Evolutionary conservation across 78 protist species (phyloP).

Genomic region (Dictyostelium capitatum): DNA sequence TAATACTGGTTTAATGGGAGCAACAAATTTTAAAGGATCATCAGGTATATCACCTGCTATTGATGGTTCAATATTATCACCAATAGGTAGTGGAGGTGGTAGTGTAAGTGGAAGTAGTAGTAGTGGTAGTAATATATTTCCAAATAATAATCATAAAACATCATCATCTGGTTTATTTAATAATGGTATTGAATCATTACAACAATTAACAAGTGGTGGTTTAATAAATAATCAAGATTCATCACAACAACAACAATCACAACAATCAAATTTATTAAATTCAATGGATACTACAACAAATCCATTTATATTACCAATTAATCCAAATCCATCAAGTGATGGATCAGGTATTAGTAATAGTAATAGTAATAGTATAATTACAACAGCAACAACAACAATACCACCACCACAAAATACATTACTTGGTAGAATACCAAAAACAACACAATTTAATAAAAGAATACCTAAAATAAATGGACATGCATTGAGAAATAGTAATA

Average conservation of each 20-base stretch:
- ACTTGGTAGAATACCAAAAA: not conserved
- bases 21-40: not conserved
- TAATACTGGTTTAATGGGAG: not conserved
- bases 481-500: not conserved
- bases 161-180: not conserved
- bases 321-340: not conserved
- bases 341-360: not conserved
- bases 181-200: not conserved
- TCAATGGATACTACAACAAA: not conserved
- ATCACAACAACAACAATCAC: not conserved
- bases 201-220: not conserved
- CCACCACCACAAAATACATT: slow-evolving; percentile 7
- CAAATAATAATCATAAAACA: not conserved
- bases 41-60: not conserved
- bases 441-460: not conserved
- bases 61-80: not conserved
- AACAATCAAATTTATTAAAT: not conserved
- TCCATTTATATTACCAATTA: not conserved
- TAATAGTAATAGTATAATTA: too few relatives aligned
- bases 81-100: not conserved
- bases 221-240: not conserved
- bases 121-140: not conserved
- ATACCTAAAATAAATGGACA: not conserved
- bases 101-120: too few relatives aligned
- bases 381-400: not conserved